Evolutionary conservation across 2,329 filamentous ascomycete species (phyloP).

Genomic region (Botrytis sinoallii): DNA sequence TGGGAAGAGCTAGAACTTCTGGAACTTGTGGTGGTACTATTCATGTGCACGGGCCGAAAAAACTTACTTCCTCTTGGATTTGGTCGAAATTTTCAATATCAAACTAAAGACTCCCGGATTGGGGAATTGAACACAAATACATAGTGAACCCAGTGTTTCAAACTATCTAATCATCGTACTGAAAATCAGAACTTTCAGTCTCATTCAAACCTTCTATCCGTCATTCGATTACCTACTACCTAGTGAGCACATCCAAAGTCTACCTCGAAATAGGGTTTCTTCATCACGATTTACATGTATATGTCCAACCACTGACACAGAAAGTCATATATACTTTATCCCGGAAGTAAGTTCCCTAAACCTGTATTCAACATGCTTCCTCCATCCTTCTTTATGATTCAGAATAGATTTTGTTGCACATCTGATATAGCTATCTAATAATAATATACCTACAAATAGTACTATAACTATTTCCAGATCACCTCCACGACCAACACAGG

Average conservation of each 20-base stretch:
- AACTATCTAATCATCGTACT: not conserved
- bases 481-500: not conserved
- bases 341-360: not conserved
- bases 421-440: conserved; percentile 7
- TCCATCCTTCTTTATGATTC: not conserved
- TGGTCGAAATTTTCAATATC: not conserved
- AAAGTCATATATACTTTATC: not conserved
- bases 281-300: not conserved
- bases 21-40: not conserved
- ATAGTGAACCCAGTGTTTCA: not conserved
- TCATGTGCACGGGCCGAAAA: not conserved
- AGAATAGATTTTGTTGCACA: not conserved
- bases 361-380: not conserved
- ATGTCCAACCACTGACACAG: not conserved
- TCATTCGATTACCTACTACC: not conserved
- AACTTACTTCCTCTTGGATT: not conserved
- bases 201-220: not conserved
- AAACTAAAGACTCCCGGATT: not conserved
- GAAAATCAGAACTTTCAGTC: not conserved
- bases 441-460: not conserved
- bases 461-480: not conserved
- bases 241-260: not conserved
- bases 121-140: not conserved
- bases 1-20: not conserved
- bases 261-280: not conserved